Base-by-base conservation (phyloP, 176 grass and related monocot species). In the Triticum timopheevii region DNA sequence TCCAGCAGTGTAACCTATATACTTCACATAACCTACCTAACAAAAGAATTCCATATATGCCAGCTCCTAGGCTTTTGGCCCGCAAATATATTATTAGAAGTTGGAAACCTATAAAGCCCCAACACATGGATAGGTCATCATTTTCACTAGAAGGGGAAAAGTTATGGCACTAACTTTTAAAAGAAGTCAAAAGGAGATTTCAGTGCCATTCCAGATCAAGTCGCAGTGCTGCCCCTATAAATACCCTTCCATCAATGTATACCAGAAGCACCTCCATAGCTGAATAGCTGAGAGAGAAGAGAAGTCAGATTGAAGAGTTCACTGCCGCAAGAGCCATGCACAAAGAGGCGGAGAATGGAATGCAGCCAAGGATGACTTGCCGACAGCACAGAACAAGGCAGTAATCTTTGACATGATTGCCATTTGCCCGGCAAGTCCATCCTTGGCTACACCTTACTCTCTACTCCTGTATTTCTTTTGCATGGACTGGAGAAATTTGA, bases 321-420 rank as follows among this genome's bases (percentile, higher is more conserved):
- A 31, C 82, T 69, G 74, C 74, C 8, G 13, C 39, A 82, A 88
- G 40, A 7, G 62, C 80, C 80, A 78, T 77, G 35, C 80, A 75
- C 73, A 67, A 87, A 63, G 19, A 56, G 86, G 44, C 79, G 39
- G 61, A 88, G 71, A 88, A 47, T 77, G 45, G 45, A 66, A 77
- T 83, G 86, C 86, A 88, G 86, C 86, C 80, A 84, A 88, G 87
- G 64, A 88, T 84, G 81, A 88, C 81, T 88, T 84, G 87, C 87
- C 87, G 27, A 20, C 36, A 88, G 25, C 38, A 54, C 49, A 11
- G 34, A 35, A 47, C 13, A 5, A 61, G 49, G 71, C 59, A 11
- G 34, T 44, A 83, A 82, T 54, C 8, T 33, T 58, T 49, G 8
- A 58, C 19, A 58, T 22, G 54, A 58, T 58, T 58, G 54, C 6